Conservation (phyloP, 1,284 basidiomycete species). For the Pseudozyma pruni region DNA sequence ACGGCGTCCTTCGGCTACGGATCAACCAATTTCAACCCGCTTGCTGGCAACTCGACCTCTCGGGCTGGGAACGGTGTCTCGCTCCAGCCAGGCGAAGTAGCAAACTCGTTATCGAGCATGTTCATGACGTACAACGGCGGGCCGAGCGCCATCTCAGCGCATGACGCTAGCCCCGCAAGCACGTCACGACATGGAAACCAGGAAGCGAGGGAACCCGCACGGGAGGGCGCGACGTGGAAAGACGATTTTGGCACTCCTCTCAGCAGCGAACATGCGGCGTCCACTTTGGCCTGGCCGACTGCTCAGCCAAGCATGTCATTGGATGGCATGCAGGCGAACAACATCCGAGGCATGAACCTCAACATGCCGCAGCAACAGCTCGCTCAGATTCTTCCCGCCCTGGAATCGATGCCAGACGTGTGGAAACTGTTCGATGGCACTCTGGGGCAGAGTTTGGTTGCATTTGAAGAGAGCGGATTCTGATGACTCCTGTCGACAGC, state of each 20-base stretch:
- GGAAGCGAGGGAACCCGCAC: conserved; percentile 7
- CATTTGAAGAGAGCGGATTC: conserved; percentile 45
- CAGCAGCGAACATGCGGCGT: conserved; percentile 10
- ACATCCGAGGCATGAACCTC: conserved; percentile 33
- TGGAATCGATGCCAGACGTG: conserved; percentile 54
- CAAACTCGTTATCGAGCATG: conserved; percentile 43
- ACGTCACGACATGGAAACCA: background rate
- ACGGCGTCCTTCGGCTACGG: conserved; percentile 36
- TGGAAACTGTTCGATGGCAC: conserved; percentile 55
- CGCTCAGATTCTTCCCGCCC: conserved; percentile 38
- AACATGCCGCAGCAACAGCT: conserved; percentile 49
- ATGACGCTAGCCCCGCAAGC: conserved; percentile 4
- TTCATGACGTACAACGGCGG: conserved; percentile 32
- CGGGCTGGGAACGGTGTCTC: conserved; percentile 12
- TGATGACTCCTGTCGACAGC: conserved; percentile 7
- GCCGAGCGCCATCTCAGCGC: background rate
- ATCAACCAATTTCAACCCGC: conserved; percentile 41
- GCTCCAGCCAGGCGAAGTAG: conserved; percentile 24
- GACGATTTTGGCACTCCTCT: conserved; percentile 7
- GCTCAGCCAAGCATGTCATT: conserved; percentile 7
- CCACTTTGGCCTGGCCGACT: conserved; percentile 4
- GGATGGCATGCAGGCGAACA: conserved; percentile 9
- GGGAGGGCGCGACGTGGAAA: conserved; percentile 5
- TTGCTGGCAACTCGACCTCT: conserved; percentile 41
- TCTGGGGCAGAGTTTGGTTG: conserved; percentile 44